Evolutionary conservation across 176 grass and related monocot genomes (phyloP), one percentile per base, ranked within the genome.

Genomic region (Juncus effusus): DNA sequence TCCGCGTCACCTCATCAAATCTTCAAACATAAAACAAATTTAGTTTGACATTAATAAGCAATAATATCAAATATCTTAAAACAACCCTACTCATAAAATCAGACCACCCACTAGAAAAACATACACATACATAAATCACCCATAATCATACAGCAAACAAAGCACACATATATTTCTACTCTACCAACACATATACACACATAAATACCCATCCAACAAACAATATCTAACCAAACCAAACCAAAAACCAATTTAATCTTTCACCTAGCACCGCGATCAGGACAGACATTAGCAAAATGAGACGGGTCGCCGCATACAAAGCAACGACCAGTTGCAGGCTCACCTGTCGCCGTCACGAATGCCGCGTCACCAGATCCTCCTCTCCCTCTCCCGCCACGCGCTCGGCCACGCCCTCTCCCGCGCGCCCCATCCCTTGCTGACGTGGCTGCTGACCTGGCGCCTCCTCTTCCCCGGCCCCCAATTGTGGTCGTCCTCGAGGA

Each of bases 331-430:
- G 70, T 59, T 54, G 84, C 77, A 12, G 80, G 70, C 39, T 97
- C 88, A 38, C 88, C 94, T 8, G 83, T 93, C 38, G 88, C 94
- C 7, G 94, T 89, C 35, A 99, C 83, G 72, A 99, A 93, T 74
- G 77, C 82, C 59, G 69, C 59, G 6, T 47, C 44, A 77, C 77
- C 71, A 3, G 64, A 64, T 7, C 44, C 42, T 19, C 76, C 65
- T 40, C 65, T 36, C 15, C 56, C 68, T 42, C 79, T 77, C 52
- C 57, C 74, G 6, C 85, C 77, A 54, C 59, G 67, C 59, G 71
- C 77, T 47, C 50, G 61, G 59, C 82, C 75, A 15, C 83, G 83
- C 16, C 83, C 80, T 56, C 73, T 78, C 7, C 51, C 67, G 60
- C 42, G 71, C 49, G 45, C 14, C 10, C 77, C 73, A 56, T 81